Percentiles rank a stretch among this genome's conserved stretches.
phyloP scores from a whole-genome alignment of 257 asterid genomes.

The Forsythia viridissima region DNA sequence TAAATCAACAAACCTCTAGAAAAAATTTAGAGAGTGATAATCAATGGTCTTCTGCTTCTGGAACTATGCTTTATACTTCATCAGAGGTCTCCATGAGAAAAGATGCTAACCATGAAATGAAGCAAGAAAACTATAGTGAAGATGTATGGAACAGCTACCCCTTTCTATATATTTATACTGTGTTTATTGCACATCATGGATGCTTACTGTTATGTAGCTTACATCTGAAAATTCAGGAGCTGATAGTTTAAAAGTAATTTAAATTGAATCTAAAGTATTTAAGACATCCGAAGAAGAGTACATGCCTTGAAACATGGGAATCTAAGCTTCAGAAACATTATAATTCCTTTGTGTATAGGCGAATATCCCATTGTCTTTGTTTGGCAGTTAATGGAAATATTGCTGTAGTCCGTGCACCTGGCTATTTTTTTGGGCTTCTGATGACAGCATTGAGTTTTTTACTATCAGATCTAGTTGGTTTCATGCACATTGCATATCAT shows the following conservation, averaged over 20 bases:
- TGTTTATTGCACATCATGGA: conserved; percentile 14
- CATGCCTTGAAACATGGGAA: conserved; percentile 1
- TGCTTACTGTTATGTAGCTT: background rate
- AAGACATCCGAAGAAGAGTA: background rate
- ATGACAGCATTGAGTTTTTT: background rate
- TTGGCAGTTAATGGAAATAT: background rate
- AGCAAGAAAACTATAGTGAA: conserved; percentile 54
- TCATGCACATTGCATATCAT: background rate
- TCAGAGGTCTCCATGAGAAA: conserved; percentile 48
- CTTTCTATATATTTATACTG: conserved; percentile 8
- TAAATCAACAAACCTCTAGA: conserved; percentile 53
- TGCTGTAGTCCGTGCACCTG: background rate
- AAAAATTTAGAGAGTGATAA: conserved; percentile 55
- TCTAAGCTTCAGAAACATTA: background rate
- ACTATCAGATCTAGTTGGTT: conserved; percentile 9
- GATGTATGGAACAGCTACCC: conserved; percentile 59
- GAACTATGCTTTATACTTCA: conserved; percentile 43
- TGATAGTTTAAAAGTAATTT: conserved; percentile 9
- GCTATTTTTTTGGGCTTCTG: background rate
- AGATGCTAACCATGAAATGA: conserved; percentile 43
- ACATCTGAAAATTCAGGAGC: conserved; percentile 7
- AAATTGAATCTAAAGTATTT: background rate
- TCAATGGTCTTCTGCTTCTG: conserved; percentile 71
- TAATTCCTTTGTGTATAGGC: background rate
- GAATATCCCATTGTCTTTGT: background rate